Evolutionary conservation across 345 rosid genomes (phyloP), one percentile per base, ranked within the genome.

Genomic region (Cardiospermum halicacabum): DNA sequence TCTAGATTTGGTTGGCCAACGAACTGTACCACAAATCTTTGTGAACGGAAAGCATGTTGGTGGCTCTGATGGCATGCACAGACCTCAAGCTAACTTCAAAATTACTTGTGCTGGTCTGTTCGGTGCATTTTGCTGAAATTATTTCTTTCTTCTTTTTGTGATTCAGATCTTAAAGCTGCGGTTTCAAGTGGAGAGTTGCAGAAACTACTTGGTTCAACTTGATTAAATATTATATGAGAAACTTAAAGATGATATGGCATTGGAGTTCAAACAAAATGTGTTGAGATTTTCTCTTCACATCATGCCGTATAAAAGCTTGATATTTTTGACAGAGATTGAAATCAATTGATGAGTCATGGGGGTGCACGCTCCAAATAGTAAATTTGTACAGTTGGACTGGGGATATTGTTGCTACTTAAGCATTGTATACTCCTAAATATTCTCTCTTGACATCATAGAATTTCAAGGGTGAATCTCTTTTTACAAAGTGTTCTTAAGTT

Each of bases 21-120:
- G 75, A 25, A 94, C 97, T 1, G 93, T 94, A 36, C 97, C 97
- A 0, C 99, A 94, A 80, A 84, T 94, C 11, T 94, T 88, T 72
- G 83, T 94, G 34, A 77, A 87, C 60, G 96, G 97, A 22, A 85
- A 91, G 72, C 96, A 88, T 69, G 69, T 90, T 27, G 96, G 99
- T 50, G 97, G 99, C 64, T 89, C 96, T 53, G 95, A 94, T 70
- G 97, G 96, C 88, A 53, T 65, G 53, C 21, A 34, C 39, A 11
- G 39, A 11, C 49, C 42, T 56, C 53, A 56, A n/a, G 32, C 56
- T 11, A 56, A 26, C 9, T 27, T 31, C 51, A 42, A 43, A 13
- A 3, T 37, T 7, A 31, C 32, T 51, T 3, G 8, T 13, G 13
- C 16, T 25, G 12, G 25, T 36, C 2, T 15, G 43, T 51, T 51